Base-by-base conservation (phyloP, 108 stramenopile species). In the Chaetoceros tenuissimus region DNA sequence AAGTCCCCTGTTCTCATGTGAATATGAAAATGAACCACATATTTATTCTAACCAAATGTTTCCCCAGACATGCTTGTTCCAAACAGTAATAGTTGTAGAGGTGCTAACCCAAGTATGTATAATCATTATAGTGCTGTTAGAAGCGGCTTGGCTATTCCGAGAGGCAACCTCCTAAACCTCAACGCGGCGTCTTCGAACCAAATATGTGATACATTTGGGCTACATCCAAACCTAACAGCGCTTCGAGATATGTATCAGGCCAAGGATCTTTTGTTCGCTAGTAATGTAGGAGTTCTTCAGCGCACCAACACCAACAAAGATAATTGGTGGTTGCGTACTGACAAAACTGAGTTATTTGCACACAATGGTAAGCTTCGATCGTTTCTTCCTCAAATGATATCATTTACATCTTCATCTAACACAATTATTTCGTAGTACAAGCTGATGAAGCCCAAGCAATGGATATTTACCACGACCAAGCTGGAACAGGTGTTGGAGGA, bases 241-340 rank as follows among this genome's bases (percentile, higher is more conserved):
- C 30, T 77, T 3, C 45, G 76, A 60, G 34, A 55, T 53, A 34
- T 85, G 59, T 89, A 83, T 73, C 55, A 83, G 48, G 72, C 59
- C 17, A 66, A 71, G 18, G 80, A 85, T 52, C 57, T 74, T 25
- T 43, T 66, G 8, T 89, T 80, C 51, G 58, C 84, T 46, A 69
- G 81, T 23, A 89, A 89, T 57, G 67, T 72, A 27, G 88, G 88
- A 19, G 68, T 72, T 21, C 51, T 89, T 8, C 63, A 73, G 17
- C 66, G 66, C 55, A 60, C 70, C 24, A 67, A 40, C 18, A 59
- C 44, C 1, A 59, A 59, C 34, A 40, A 40, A 40, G 34, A 40
- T 40, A 40, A 40, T 40, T 40, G 34, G 34, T 40, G 34, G 34
- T 5, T 10, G 13, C 34, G 13, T 10, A 40, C 8, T 40, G 13